These are phyloP conservation scores for Zygosaccharomyces gambellarensis DNA, from an alignment of 805 yeast genomes.

Conservation along the genomic window DNA sequence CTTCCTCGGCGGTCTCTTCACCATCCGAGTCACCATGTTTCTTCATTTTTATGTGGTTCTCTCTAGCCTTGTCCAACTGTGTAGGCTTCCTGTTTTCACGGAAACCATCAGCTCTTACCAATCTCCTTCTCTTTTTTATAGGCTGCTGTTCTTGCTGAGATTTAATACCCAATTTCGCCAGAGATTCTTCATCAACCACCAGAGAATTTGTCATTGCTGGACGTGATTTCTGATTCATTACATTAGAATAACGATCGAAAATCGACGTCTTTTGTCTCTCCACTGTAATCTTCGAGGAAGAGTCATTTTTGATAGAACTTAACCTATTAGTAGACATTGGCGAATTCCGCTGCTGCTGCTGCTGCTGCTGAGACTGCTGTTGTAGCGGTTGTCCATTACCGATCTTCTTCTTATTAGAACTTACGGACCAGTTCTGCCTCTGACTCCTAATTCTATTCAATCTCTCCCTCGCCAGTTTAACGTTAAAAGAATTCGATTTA, in stretches of 20 bases:
- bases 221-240: slow-evolving; percentile 18
- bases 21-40: slow-evolving; percentile 15
- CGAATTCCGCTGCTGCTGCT: slow-evolving; percentile 15
- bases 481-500: slow-evolving; percentile 36
- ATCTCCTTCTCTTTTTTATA: slow-evolving; percentile 35
- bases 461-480: slow-evolving; percentile 34
- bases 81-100: slow-evolving; percentile 22
- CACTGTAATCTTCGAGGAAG: slow-evolving; percentile 37
- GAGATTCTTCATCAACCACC: slow-evolving; percentile 15
- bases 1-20: slow-evolving; percentile 25
- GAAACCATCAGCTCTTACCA: slow-evolving; percentile 38
- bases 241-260: slow-evolving; percentile 35
- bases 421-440: slow-evolving; percentile 24
- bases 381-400: background rate
- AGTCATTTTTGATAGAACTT: slow-evolving; percentile 13
- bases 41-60: slow-evolving; percentile 23
- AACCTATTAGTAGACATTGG: slow-evolving; percentile 20
- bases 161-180: slow-evolving; percentile 15
- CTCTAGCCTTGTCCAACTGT: slow-evolving; percentile 33
- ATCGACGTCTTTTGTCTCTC: slow-evolving; percentile 37
- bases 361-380: background rate
- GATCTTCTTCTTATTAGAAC: slow-evolving; percentile 7
- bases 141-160: slow-evolving; percentile 10
- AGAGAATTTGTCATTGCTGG: slow-evolving; percentile 10
- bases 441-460: slow-evolving; percentile 29